These are phyloP conservation scores for Sarocladium strictum DNA, from an alignment of 2,329 filamentous ascomycete species.

Conservation along the genomic window DNA sequence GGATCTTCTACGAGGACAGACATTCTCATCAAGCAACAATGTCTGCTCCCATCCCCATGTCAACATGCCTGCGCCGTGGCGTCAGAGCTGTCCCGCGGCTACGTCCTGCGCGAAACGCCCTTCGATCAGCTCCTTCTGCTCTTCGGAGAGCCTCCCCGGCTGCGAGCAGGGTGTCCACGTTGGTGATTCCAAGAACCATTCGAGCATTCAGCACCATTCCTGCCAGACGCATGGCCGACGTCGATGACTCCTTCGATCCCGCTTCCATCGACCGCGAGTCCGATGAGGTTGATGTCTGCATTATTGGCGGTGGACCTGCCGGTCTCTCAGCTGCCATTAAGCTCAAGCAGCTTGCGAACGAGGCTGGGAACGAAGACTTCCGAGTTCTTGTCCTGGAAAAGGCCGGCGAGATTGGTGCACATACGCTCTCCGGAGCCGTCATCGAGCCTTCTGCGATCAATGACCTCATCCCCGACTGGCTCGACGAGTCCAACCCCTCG, in stretches of 20 bases:
- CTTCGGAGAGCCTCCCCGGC: not conserved
- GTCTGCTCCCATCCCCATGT: slow-evolving; percentile 30
- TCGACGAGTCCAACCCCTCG: slow-evolving; percentile 78
- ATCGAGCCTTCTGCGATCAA: slow-evolving; percentile 83
- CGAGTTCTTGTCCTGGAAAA: slow-evolving; percentile 90
- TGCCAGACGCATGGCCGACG: slow-evolving; percentile 21
- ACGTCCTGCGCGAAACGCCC: slow-evolving; percentile 7
- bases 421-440: slow-evolving; percentile 93
- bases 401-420: slow-evolving; percentile 87
- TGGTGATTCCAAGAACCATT: slow-evolving; percentile 15
- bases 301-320: slow-evolving; percentile 91
- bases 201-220: slow-evolving; percentile 31
- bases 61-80: slow-evolving; percentile 33
- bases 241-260: slow-evolving; percentile 59
- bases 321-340: slow-evolving; percentile 90
- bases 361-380: slow-evolving; percentile 93
- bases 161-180: slow-evolving; percentile 13
- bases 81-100: slow-evolving; percentile 1
- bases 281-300: slow-evolving; percentile 93
- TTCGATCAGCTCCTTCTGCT: not conserved
- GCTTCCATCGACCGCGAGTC: slow-evolving; percentile 72
- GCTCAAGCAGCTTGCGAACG: slow-evolving; percentile 90
- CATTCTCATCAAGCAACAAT: slow-evolving; percentile 18
- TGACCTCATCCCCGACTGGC: slow-evolving; percentile 91
- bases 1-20: slow-evolving; percentile 3